Evolutionary conservation across 2,329 filamentous ascomycete genomes (phyloP).

Genomic region (Xylaria polymorpha): DNA sequence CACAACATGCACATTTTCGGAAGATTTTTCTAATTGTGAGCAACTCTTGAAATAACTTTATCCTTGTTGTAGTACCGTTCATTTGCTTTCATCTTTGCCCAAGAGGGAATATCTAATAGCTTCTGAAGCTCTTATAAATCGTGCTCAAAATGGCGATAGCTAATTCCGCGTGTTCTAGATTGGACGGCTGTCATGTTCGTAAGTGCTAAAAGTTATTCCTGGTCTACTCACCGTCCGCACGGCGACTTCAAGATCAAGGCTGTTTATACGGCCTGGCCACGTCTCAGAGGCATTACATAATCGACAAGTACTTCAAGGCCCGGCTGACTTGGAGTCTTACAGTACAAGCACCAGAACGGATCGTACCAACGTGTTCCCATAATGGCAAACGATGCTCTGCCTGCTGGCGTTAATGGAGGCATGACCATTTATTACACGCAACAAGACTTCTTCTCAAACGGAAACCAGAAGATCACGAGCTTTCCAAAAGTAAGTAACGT

Average conservation of each 20-base stretch:
- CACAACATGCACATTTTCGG: slow-evolving; percentile 49
- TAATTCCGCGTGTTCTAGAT: not conserved
- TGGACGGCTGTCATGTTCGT: slow-evolving; percentile 41
- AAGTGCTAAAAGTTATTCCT: not conserved
- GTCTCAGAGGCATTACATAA: not conserved
- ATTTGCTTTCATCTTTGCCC: too few species aligned
- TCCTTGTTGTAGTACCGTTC: not conserved
- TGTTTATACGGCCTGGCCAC: not conserved
- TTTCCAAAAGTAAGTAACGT: slow-evolving; percentile 54
- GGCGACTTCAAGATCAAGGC: not conserved
- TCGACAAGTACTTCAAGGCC: not conserved
- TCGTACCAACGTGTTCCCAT: slow-evolving; percentile 49
- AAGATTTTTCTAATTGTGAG: slow-evolving; percentile 47
- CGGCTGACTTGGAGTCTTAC: not conserved
- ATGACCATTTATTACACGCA: slow-evolving; percentile 51
- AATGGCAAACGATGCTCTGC: slow-evolving; percentile 48
- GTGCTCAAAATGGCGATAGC: not conserved
- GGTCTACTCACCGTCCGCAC: too few species aligned
- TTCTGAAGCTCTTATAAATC: not conserved
- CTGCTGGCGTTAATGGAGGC: slow-evolving; percentile 46
- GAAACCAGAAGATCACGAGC: slow-evolving; percentile 55
- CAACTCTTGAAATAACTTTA: not conserved
- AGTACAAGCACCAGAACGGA: slow-evolving; percentile 49
- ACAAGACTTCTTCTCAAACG: slow-evolving; percentile 48
- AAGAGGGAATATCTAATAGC: not conserved